Evolutionary conservation across 345 rosid genomes (phyloP).

Genomic region (Triadica sebifera): DNA sequence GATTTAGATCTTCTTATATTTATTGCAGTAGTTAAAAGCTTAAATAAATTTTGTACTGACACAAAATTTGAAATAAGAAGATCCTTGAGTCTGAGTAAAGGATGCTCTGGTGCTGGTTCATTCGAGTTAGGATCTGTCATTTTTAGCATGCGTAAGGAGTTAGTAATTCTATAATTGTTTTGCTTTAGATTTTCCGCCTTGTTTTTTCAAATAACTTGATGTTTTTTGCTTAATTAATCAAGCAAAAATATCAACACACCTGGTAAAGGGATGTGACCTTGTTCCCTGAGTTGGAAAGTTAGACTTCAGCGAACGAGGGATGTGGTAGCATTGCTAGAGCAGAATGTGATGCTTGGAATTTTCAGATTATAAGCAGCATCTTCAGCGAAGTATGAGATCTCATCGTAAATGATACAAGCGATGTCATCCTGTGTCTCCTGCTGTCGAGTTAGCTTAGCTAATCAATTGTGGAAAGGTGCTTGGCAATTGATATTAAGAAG

Average conservation of each 20-base stretch:
- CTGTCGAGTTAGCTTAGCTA: constrained; percentile 14
- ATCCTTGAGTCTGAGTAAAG: constrained; percentile 30
- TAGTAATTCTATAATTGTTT: no score
- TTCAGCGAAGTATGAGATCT: constrained; percentile 38
- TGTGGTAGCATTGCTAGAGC: constrained; percentile 31
- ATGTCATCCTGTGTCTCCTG: constrained; percentile 11
- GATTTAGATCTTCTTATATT: neutral
- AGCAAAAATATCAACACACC: no score
- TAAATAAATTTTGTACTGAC: constrained; percentile 14
- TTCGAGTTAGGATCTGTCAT: neutral
- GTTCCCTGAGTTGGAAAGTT: constrained; percentile 17
- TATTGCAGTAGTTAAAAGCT: neutral
- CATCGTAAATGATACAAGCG: constrained; percentile 51
- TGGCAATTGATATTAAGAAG: constrained; percentile 38
- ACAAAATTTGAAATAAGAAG: constrained; percentile 15
- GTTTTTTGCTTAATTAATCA: no score
- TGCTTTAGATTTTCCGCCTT: no score
- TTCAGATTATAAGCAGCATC: constrained; percentile 37
- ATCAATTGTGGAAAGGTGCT: constrained; percentile 30
- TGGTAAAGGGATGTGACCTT: constrained; percentile 15
- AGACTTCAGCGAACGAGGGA: constrained; percentile 18
- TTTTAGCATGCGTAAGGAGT: no score
- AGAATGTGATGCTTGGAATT: constrained; percentile 42
- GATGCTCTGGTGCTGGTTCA: constrained; percentile 10
- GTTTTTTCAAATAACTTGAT: no score